Evolutionary conservation across 306 rosid genomes (phyloP).

Genomic region (Citrullus mucosospermus): DNA sequence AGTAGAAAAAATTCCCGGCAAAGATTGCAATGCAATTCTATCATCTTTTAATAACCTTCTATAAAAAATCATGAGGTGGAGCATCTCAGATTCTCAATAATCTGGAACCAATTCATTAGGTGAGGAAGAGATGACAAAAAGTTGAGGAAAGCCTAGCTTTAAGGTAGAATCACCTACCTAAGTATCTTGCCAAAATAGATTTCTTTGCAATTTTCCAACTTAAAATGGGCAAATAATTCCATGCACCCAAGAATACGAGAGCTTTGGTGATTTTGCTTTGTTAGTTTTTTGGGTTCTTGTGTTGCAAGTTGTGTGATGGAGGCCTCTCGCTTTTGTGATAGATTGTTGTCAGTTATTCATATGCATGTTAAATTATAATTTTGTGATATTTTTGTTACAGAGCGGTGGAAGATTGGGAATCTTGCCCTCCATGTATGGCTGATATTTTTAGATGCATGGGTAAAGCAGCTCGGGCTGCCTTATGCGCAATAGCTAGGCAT

Average conservation of each 20-base stretch:
- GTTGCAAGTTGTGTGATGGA: not conserved
- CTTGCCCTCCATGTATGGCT: constrained; percentile 90
- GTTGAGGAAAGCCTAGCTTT: no score
- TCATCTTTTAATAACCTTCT: no score
- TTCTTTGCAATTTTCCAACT: no score
- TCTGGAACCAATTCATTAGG: no score
- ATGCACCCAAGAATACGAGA: not conserved
- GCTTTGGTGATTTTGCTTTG: not conserved
- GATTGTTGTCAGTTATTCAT: not conserved
- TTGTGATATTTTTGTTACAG: constrained; percentile 33
- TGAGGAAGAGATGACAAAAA: no score
- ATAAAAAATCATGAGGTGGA: no score
- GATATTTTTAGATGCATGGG: constrained; percentile 93
- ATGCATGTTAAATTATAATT: not conserved
- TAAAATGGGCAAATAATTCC: no score
- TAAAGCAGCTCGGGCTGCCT: constrained; percentile 66
- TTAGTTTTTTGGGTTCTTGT: not conserved
- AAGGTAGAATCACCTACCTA: no score
- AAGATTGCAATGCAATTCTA: no score
- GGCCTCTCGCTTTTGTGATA: not conserved
- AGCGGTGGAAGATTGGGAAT: constrained; percentile 91
- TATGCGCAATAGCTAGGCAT: constrained; percentile 83
- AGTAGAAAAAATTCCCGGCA: no score
- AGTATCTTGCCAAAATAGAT: no score
- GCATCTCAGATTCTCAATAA: no score